Conservation (phyloP, 2,329 filamentous ascomycete genomes). For the Aphanoascus verrucosus region DNA sequence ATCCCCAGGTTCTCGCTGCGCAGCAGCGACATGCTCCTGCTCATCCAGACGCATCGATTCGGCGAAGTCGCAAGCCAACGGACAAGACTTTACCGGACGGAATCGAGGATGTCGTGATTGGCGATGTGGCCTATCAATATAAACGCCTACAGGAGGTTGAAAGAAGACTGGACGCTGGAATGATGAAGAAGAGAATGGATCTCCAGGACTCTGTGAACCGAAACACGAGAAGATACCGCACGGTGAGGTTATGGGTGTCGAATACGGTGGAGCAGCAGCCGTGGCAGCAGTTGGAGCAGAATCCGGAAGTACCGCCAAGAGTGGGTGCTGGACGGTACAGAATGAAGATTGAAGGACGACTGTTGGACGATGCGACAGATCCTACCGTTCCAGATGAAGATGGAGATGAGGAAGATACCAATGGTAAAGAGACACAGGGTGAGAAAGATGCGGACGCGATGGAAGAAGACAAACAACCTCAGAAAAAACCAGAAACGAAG, state of each 20-base stretch:
- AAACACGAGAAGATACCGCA: constrained; percentile 68
- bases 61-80: constrained; percentile 77
- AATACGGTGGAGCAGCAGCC: constrained; percentile 91
- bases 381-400: constrained; percentile 42
- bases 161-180: constrained; percentile 76
- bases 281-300: constrained; percentile 64
- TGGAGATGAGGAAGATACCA: constrained; percentile 41
- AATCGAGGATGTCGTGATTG: constrained; percentile 69
- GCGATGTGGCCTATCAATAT: constrained; percentile 73
- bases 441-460: constrained; percentile 44
- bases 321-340: constrained; percentile 47
- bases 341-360: constrained; percentile 80
- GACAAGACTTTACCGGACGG: constrained; percentile 92
- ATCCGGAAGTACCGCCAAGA: constrained; percentile 57
- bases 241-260: constrained; percentile 83
- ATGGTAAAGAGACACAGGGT: constrained; percentile 28
- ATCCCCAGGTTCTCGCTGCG: constrained; percentile 29
- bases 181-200: constrained; percentile 88
- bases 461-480: constrained; percentile 47
- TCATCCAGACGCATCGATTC: constrained; percentile 48
- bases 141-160: constrained; percentile 76
- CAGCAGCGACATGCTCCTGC: constrained; percentile 29
- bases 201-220: constrained; percentile 70
- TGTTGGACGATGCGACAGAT: constrained; percentile 61
- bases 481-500: constrained; percentile 19